Evolutionary conservation across 2,329 filamentous ascomycete species (phyloP), one percentile per base, ranked within the genome.

Genomic region (Colletotrichum neosansevieriae): DNA sequence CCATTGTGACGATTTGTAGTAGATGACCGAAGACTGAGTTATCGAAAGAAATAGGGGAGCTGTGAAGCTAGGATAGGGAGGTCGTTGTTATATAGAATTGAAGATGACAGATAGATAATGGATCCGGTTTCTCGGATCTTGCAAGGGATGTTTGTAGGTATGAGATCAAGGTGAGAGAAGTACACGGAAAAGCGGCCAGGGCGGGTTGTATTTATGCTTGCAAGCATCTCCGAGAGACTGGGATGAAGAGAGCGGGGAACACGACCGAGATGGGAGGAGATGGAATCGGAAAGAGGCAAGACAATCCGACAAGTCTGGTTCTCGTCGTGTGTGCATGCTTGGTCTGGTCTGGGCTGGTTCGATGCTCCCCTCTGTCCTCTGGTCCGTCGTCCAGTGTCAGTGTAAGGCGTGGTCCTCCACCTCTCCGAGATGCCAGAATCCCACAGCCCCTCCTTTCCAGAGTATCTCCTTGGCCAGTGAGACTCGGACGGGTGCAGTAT

Each of bases 1-100:
- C 76, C 76, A 78, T 78, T 72, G 60, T 74, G 71, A 70, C 49
- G 45, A 50, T 58, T 32, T 67, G 44, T 53, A 38, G 29, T 45
- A 44, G 34, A 63, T 40, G 29, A 67, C 54, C 38, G 12, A n/a
- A 13, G 29, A 67, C 54, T 45, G 12, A n/a, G 13, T 49, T 60
- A 47, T 60, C 38, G 59, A 65, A 54, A 53, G 13, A 47, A 32
- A 24, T 29, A 50, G 1, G 15, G 6, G 3, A 4, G 40, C n/a
- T 36, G 21, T 49, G 34, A n/a, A 69, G 38, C 38, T 34, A 32
- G 24, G 38, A 36, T 15, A 36, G 61, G 65, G 40, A 68, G 65
- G 49, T 50, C 17, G 59, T 47, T 24, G 49, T 65, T 69, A 60
- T 60, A 66, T 66, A 60, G 49, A 47, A 47, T 38, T 38, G 13